phyloP scores from a whole-genome alignment of 805 yeast species.

The Candida stauntonica region DNA sequence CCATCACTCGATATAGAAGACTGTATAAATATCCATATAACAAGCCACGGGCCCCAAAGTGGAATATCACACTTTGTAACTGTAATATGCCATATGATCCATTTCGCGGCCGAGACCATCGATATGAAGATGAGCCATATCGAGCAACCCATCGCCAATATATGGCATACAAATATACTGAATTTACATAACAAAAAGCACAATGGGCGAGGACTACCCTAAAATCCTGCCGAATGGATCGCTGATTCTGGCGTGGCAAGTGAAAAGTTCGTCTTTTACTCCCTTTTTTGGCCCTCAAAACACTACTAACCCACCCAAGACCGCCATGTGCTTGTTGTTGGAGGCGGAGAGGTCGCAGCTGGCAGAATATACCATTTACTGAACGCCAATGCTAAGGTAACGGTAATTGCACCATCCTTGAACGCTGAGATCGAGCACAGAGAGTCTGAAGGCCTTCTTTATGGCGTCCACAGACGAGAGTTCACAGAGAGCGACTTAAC shows the following conservation, averaged over 20 bases:
- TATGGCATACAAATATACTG: no score
- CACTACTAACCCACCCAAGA: constrained; percentile 26
- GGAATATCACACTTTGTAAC: no score
- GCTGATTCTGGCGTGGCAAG: constrained; percentile 70
- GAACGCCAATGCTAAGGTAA: constrained; percentile 65
- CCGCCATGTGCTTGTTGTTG: constrained; percentile 65
- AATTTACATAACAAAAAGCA: no score
- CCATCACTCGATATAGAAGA: no score
- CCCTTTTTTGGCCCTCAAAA: no score
- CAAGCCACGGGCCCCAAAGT: no score
- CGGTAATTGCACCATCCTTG: constrained; percentile 50
- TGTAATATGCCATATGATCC: no score
- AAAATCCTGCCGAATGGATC: constrained; percentile 44
- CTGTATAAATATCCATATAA: no score
- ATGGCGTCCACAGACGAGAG: constrained; percentile 38
- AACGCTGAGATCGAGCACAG: constrained; percentile 34
- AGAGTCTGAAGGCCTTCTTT: constrained; percentile 37
- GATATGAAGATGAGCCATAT: no score
- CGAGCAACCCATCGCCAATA: no score
- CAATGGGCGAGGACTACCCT: constrained; percentile 9
- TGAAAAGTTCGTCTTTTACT: constrained; percentile 37
- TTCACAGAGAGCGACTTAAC: constrained; percentile 45
- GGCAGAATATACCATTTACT: constrained; percentile 63
- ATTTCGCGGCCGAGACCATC: no score
- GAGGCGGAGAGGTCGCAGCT: constrained; percentile 76